Conservation (phyloP, 1,139 yeast species). For the Diutina sp. region DNA sequence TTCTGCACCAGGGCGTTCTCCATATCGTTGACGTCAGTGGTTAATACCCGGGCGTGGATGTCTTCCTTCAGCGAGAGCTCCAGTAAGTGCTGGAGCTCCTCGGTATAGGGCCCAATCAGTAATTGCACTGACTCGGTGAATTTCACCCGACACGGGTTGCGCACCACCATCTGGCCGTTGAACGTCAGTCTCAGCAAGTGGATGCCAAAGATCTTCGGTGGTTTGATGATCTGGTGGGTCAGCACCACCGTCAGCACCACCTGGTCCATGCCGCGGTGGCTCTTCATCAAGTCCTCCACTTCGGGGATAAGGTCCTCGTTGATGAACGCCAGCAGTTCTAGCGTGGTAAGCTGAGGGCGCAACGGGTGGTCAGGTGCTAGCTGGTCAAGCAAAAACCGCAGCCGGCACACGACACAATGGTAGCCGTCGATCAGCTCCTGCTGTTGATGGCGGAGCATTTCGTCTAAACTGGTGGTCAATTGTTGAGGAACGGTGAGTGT, state of each 20-base stretch:
- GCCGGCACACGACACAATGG: not conserved
- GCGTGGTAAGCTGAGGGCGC: not conserved
- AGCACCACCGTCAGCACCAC: slow-evolving; percentile 57
- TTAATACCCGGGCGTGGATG: slow-evolving; percentile 17
- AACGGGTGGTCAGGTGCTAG: not conserved
- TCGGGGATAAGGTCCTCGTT: slow-evolving; percentile 46
- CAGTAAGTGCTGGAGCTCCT: slow-evolving; percentile 3
- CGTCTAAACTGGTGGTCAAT: slow-evolving; percentile 32
- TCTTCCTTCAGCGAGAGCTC: slow-evolving; percentile 1
- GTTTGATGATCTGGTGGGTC: slow-evolving; percentile 43
- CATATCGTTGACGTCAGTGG: slow-evolving; percentile 32
- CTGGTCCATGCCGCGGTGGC: slow-evolving; percentile 16
- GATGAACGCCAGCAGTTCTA: slow-evolving; percentile 18
- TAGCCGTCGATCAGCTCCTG: slow-evolving; percentile 18
- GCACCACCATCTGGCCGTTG: slow-evolving; percentile 53
- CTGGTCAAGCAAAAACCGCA: not conserved
- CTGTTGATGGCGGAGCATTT: slow-evolving; percentile 44
- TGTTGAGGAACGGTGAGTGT: slow-evolving; percentile 68
- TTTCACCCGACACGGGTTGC: slow-evolving; percentile 65
- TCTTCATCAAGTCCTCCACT: slow-evolving; percentile 32
- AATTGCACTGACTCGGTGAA: slow-evolving; percentile 50
- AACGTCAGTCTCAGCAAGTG: slow-evolving; percentile 78
- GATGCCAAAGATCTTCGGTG: slow-evolving; percentile 61
- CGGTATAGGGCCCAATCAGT: slow-evolving; percentile 3
- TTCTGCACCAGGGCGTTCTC: slow-evolving; percentile 26